Evolutionary conservation across 768 basidiomycete genomes (phyloP).

Genomic region (Galerina marginata): DNA sequence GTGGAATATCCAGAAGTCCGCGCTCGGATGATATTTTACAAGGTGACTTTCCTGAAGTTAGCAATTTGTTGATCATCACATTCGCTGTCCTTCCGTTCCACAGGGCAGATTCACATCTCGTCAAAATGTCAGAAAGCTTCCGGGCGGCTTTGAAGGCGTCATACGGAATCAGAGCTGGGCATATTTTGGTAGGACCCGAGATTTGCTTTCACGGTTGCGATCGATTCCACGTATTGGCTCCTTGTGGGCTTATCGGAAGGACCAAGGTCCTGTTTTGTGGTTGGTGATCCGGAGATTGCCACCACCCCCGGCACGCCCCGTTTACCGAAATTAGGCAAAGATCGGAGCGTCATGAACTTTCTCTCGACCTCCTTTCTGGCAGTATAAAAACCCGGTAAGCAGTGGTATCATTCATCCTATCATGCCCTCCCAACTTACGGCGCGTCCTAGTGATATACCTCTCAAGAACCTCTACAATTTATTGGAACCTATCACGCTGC

Average conservation of each 20-base stretch:
- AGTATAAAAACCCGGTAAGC: conserved; percentile 42
- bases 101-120: too few species aligned
- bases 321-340: conserved; percentile 17
- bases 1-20: too few species aligned
- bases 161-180: neutral
- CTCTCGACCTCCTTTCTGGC: conserved; percentile 20
- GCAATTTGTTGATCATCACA: neutral
- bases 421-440: conserved; percentile 42
- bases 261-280: conserved; percentile 9
- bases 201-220: conserved; percentile 12
- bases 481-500: conserved; percentile 61
- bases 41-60: too few species aligned
- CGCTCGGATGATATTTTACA: too few species aligned
- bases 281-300: conserved; percentile 34
- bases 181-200: neutral
- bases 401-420: conserved; percentile 28
- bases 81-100: neutral
- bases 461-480: conserved; percentile 54
- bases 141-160: conserved; percentile 6
- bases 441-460: conserved; percentile 44
- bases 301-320: conserved; percentile 17
- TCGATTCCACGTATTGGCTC: conserved; percentile 6
- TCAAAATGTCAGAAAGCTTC: neutral
- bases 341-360: conserved; percentile 31
- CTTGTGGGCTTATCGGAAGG: conserved; percentile 26